Evolutionary conservation across 371 early-diverging fungal genomes (phyloP).

Genomic region (Mortierella sp.): DNA sequence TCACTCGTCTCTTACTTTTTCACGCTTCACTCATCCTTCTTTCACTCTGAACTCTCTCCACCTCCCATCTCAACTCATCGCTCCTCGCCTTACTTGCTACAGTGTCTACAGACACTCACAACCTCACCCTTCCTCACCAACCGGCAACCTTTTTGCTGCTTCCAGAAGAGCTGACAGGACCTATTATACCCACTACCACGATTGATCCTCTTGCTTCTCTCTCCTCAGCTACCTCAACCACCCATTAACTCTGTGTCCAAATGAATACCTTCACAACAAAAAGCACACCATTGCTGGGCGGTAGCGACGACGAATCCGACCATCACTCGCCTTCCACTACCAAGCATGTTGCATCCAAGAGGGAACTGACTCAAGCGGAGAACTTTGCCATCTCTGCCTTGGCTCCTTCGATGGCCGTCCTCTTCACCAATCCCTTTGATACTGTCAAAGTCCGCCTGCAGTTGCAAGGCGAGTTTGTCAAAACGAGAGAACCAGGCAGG

Average conservation of each 20-base stretch:
- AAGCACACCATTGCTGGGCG: slow-evolving; percentile 47
- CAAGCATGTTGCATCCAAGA: slow-evolving; percentile 15
- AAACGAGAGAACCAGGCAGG: slow-evolving; percentile 47
- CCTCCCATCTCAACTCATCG: not conserved
- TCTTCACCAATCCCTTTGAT: slow-evolving; percentile 78
- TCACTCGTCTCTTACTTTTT: slow-evolving; percentile 1
- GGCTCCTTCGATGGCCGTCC: slow-evolving; percentile 68
- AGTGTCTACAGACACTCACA: too few relatives aligned
- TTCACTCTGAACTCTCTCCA: slow-evolving; percentile 6
- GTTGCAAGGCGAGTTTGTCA: slow-evolving; percentile 66
- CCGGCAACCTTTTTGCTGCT: too few relatives aligned
- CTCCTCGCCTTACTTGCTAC: not conserved
- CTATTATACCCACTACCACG: too few relatives aligned
- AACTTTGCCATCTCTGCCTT: slow-evolving; percentile 64
- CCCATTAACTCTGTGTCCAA: not conserved
- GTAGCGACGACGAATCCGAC: slow-evolving; percentile 26
- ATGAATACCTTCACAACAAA: slow-evolving; percentile 56
- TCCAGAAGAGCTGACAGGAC: too few relatives aligned
- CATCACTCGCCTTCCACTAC: slow-evolving; percentile 11
- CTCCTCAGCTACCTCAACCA: not conserved
- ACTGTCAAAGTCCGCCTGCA: slow-evolving; percentile 75
- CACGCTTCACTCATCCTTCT: not conserved
- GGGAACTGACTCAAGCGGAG: slow-evolving; percentile 54
- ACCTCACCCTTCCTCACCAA: too few relatives aligned
- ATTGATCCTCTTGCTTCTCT: not conserved